A percentile compares a stretch with the other conserved stretches of the same genome.
Evolutionary conservation across 2,329 filamentous ascomycete genomes (phyloP).

Genomic region (Herpotrichia juniperi): DNA sequence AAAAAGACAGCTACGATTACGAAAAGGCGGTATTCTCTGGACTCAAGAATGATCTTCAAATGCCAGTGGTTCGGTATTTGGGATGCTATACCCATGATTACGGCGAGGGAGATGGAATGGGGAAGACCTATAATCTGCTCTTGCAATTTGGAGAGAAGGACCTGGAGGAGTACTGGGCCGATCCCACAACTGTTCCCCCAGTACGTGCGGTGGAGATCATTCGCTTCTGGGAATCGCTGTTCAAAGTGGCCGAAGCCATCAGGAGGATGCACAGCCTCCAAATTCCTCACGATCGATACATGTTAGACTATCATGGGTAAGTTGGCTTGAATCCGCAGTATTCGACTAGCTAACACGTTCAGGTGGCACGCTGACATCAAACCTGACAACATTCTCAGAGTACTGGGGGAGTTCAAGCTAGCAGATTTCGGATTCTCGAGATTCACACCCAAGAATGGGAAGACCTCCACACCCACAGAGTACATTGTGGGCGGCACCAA

Average conservation of each 20-base stretch:
- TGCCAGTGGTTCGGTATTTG: conserved; percentile 37
- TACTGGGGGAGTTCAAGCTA: conserved; percentile 44
- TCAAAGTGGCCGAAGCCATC: conserved; percentile 37
- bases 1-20: conserved; percentile 23
- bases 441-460: conserved; percentile 19
- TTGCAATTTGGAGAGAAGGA: conserved; percentile 45
- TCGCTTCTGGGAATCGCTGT: conserved; percentile 40
- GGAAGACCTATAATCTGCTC: conserved; percentile 38
- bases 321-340: conserved; percentile 1
- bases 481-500: conserved; percentile 36
- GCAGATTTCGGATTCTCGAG: conserved; percentile 46
- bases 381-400: conserved; percentile 50
- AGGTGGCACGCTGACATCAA: conserved; percentile 54
- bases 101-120: too few species aligned
- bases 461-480: conserved; percentile 4
- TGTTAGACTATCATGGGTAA: conserved; percentile 21
- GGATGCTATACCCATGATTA: conserved; percentile 28
- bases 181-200: conserved; percentile 30
- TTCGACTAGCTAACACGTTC: not conserved
- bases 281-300: not conserved
- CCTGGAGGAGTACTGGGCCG: conserved; percentile 36
- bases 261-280: conserved; percentile 28
- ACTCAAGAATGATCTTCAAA: conserved; percentile 20
- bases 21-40: conserved; percentile 39
- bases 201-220: conserved; percentile 31